Percentiles rank a stretch among this genome's conserved stretches.
These are phyloP conservation scores for Sclerotinia sclerotiorum DNA, from an alignment of 2,329 filamentous ascomycete genomes.

Conservation along the genomic window DNA sequence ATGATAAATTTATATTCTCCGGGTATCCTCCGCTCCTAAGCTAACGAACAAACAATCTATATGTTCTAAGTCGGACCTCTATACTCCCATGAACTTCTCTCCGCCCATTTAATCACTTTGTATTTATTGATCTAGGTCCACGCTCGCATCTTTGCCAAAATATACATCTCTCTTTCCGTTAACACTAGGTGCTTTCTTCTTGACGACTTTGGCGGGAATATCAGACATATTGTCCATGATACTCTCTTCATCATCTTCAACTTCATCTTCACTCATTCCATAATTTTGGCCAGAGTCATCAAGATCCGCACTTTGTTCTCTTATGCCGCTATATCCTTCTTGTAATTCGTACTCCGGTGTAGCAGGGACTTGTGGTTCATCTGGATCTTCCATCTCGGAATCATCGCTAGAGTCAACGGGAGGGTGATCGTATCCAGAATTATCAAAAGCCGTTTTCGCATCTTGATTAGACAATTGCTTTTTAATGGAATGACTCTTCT, in stretches of 20 bases:
- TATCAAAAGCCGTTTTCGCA: background rate
- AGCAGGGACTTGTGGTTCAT: slow-evolving; percentile 10
- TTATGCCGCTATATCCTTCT: slow-evolving; percentile 2
- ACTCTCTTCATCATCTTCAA: slow-evolving; percentile 9
- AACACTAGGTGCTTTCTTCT: slow-evolving; percentile 1
- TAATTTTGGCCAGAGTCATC: slow-evolving; percentile 8
- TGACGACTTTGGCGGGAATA: slow-evolving; percentile 4
- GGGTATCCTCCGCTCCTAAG: slow-evolving; percentile 10
- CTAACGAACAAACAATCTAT: background rate
- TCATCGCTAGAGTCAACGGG: slow-evolving; percentile 2
- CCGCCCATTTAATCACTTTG: background rate
- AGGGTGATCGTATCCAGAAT: background rate
- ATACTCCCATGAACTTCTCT: background rate
- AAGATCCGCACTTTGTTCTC: slow-evolving; percentile 1
- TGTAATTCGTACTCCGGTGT: slow-evolving; percentile 10
- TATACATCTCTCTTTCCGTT: background rate
- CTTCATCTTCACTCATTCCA: background rate
- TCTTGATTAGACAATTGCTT: background rate
- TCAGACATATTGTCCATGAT: slow-evolving; percentile 19
- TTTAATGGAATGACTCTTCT: too few relatives aligned
- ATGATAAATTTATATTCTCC: background rate
- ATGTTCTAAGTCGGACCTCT: background rate
- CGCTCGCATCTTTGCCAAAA: slow-evolving; percentile 4
- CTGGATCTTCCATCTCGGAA: slow-evolving; percentile 12
- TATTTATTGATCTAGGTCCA: slow-evolving; percentile 1